Base-by-base conservation (phyloP, 2,329 filamentous ascomycete genomes). In the Aspergillus eucalypticola region DNA sequence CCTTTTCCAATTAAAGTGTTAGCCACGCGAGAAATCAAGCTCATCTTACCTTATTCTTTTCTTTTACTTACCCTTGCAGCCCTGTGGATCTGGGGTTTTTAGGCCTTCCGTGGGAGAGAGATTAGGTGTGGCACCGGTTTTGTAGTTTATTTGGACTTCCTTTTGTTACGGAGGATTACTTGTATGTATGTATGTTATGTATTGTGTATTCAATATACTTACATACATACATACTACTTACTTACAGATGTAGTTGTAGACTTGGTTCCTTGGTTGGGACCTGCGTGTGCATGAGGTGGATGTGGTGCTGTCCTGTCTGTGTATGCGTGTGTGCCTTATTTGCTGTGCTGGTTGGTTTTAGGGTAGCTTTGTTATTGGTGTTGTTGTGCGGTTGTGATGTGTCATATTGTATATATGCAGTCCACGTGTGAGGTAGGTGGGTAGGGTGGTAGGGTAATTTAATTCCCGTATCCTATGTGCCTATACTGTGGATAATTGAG, bases 81-180 rank as follows among this genome's bases (percentile, higher is more conserved):
- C 11, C 32, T 39, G 64, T 66, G 58, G 61, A 61, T 53, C 54
- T 56, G 15, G 7, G 8, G 27, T 2, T 25, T 25, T 27, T 27
- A 27, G 25, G 7, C 25, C n/a, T 51, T 29, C 11, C 8, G 35
- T 13, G 5, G 8, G 41, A 23, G 13, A 27, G 25, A n/a, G 42
- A 38, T n/a, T 58, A 46, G 41, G 51, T 56, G 49, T 42, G 51
- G 50, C 19, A 51, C 60, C 41, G 10, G 32, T 13, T 46, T 10
- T 59, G 55, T 61, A 65, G 65, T 54, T 64, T 65, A 67, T 67
- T 63, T 67, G 52, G 58, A 64, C 63, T 1, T 49, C 25, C 50
- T 56, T 57, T 60, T 56, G 57, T 60, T 50, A 62, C 50, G 35
- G 8, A 7, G 2, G 21, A 41, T 60, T 63, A 60, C 61, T 32